Evolutionary conservation across 768 basidiomycete genomes (phyloP).

Genomic region (Boletellus sp.): DNA sequence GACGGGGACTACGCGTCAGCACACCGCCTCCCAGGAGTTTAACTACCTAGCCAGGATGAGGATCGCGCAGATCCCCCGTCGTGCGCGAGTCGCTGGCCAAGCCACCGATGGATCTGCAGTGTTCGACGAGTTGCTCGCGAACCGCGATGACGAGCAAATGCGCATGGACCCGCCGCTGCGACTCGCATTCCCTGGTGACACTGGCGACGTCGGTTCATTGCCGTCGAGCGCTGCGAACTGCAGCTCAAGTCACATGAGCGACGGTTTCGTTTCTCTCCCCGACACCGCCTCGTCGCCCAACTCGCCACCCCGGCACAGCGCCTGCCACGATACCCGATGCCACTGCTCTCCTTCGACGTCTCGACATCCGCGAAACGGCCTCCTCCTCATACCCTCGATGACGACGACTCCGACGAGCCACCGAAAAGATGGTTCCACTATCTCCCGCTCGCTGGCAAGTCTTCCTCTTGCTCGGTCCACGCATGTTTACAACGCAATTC

Average conservation of each 20-base stretch:
- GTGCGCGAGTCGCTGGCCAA: neutral
- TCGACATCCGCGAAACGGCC: constrained; percentile 13
- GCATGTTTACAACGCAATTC: constrained; percentile 4
- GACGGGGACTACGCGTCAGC: no score
- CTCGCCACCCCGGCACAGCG: neutral
- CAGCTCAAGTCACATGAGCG: neutral
- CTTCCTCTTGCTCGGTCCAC: neutral
- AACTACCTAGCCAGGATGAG: no score
- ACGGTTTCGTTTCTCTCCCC: neutral
- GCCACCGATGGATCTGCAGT: neutral
- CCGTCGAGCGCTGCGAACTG: no score
- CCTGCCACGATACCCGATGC: constrained; percentile 16
- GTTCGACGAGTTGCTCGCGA: no score
- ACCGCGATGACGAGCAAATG: no score
- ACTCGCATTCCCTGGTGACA: no score
- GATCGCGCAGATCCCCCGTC: no score
- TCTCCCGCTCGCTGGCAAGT: constrained; percentile 53
- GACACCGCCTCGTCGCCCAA: neutral
- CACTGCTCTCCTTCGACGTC: constrained; percentile 30
- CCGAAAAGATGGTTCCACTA: constrained; percentile 55
- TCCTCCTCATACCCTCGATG: constrained; percentile 11
- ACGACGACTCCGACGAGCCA: constrained; percentile 34
- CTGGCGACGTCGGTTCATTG: no score
- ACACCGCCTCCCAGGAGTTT: no score
- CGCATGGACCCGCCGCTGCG: no score